These are phyloP conservation scores for Hsuehochloa calcarea DNA, from an alignment of 176 grass and related monocot species.

Conservation along the genomic window DNA sequence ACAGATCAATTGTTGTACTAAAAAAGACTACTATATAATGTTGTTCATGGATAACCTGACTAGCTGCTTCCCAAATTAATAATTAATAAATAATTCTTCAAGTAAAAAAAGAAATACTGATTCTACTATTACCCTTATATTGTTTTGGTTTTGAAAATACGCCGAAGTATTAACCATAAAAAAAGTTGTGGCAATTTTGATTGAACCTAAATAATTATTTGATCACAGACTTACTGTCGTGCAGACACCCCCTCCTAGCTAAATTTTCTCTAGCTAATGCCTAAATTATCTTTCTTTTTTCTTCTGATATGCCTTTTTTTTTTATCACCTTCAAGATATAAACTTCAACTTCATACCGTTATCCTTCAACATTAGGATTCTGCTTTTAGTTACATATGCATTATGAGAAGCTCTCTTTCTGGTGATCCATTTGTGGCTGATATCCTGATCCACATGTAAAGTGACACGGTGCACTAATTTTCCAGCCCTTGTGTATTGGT, in stretches of 20 bases:
- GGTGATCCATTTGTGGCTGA: slow-evolving; percentile 1
- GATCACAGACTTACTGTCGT: neutral
- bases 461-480: neutral
- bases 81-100: neutral
- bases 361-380: neutral
- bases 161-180: neutral
- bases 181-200: neutral
- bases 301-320: neutral
- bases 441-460: slow-evolving; percentile 2
- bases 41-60: neutral
- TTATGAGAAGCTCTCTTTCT: neutral
- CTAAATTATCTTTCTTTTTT: neutral
- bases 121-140: neutral
- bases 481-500: neutral
- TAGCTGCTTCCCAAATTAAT: neutral
- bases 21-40: neutral
- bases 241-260: neutral
- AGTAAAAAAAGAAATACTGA: neutral
- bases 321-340: neutral
- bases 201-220: neutral
- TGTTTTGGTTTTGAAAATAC: neutral
- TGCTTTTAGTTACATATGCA: neutral
- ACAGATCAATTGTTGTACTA: neutral
- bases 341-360: neutral
- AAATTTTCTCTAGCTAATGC: neutral